A percentile compares a stretch with the other conserved stretches of the same genome.
phyloP scores from a whole-genome alignment of 2,329 filamentous ascomycete species.

The Ustulina deusta region DNA sequence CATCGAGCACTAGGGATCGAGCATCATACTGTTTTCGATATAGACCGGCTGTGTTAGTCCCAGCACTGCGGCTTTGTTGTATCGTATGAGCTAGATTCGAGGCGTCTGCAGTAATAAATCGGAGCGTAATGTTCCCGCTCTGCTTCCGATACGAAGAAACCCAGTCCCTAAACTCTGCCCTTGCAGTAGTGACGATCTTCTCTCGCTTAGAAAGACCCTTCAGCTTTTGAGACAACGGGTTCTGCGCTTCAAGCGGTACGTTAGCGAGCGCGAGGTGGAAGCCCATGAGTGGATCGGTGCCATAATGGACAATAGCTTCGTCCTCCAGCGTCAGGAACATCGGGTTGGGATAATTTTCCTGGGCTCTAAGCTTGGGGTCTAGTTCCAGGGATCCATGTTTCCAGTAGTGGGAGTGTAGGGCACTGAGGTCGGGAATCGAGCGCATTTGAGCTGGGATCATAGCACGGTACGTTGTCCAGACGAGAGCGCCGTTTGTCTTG shows the following conservation, averaged over 20 bases:
- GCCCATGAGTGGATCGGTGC: not conserved
- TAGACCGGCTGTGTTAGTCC: not conserved
- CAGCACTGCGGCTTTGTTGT: not conserved
- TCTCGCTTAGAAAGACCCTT: not conserved
- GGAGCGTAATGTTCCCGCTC: not conserved
- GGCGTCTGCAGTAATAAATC: not conserved
- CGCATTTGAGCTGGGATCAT: not conserved
- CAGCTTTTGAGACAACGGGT: not conserved
- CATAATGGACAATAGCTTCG: not conserved
- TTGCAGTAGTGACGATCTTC: not conserved
- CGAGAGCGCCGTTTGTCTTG: not conserved
- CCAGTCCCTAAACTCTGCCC: not conserved
- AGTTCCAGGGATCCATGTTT: not conserved
- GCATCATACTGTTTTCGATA: not conserved
- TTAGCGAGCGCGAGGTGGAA: not conserved
- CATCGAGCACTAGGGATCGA: not conserved
- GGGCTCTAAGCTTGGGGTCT: not conserved
- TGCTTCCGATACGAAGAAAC: not conserved
- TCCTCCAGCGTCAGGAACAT: not conserved
- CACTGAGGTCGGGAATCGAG: not conserved
- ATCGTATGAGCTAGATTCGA: not conserved
- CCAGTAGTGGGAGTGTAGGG: not conserved
- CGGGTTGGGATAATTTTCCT: not conserved
- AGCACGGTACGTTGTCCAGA: not conserved
- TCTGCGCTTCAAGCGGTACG: not conserved